Base-by-base conservation (phyloP, 306 rosid genomes). In the Parietaria judaica region DNA sequence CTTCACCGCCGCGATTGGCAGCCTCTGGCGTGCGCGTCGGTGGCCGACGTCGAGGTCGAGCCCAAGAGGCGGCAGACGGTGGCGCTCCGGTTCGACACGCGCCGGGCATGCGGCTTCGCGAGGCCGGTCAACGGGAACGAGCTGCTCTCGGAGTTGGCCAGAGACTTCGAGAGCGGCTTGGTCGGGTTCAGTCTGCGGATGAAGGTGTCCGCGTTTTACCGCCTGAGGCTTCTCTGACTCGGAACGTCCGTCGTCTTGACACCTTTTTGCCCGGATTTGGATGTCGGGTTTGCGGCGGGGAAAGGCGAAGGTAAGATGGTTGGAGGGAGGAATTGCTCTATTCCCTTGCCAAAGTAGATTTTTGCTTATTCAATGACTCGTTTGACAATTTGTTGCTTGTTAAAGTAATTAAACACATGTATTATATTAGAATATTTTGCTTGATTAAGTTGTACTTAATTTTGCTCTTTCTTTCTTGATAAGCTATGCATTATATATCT, bases 121-220 rank as follows among this genome's bases (percentile, higher is more conserved):
- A 70, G 60, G 49, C 61, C 71, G 1, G 63, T 50, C 15, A 74
- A 70, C 48, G 68, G 74, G 74, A 38, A 60, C 44, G 12, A 8
- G 17, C 36, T 77, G 61, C 76, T 73, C 67, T 77, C 73, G 66
- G 73, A 79, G 73, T 72, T 85, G 17, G 58, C 59, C 8, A 74
- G 68, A 36, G 88, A 82, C 50, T 73, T 61, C 45, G 66, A 11
- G 7, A 71, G 73, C 56, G 84, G 77, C 36, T 11, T 53, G 3
- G 8, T 85, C 53, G 80, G 37, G 35, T 79, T 85, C 35, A 81
- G 88, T 8, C 66, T 85, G 68, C 51, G 78, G 54, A 67, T 82
- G 75, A 74, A 51, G 60, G 75, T 75, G 23, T 17, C 63, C 37
- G 77, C 77, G 37, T 54, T 64, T 3, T 72, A 72, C 49, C 44